Conservation (phyloP, 106 monocot genomes). For the Triglochin maritima region DNA sequence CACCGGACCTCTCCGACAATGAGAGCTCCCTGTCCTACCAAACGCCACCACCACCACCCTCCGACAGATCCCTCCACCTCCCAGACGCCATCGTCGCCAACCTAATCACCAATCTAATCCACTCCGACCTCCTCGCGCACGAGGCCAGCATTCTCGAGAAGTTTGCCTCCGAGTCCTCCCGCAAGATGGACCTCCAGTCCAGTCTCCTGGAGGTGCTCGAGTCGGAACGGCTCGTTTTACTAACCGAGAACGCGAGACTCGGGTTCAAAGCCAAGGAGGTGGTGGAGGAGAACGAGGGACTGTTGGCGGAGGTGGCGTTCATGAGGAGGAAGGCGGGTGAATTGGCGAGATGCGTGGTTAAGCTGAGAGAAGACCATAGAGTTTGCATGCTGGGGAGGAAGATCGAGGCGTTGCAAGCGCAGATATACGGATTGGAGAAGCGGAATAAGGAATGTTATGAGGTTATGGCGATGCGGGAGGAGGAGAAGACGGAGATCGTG, state of each 20-base stretch:
- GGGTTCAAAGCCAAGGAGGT: constrained; percentile 35
- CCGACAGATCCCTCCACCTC: background rate
- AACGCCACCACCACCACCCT: background rate
- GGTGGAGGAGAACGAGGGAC: constrained; percentile 46
- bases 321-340: constrained; percentile 62
- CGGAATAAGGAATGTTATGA: constrained; percentile 64
- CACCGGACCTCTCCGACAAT: constrained; percentile 32
- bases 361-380: constrained; percentile 61
- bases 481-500: constrained; percentile 35
- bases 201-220: constrained; percentile 85
- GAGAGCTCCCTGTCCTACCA: constrained; percentile 75
- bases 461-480: constrained; percentile 40
- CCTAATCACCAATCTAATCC: constrained; percentile 39
- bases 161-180: constrained; percentile 23
- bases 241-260: constrained; percentile 75
- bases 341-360: constrained; percentile 51
- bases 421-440: constrained; percentile 58
- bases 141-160: constrained; percentile 28
- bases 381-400: constrained; percentile 61
- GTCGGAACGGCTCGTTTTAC: constrained; percentile 77
- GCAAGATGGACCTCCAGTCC: constrained; percentile 72
- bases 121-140: constrained; percentile 40
- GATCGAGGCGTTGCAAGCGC: constrained; percentile 65
- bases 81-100: constrained; percentile 38
- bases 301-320: constrained; percentile 52